Conservation (phyloP, 75 land plant species). For the Pinus albicaulis region DNA sequence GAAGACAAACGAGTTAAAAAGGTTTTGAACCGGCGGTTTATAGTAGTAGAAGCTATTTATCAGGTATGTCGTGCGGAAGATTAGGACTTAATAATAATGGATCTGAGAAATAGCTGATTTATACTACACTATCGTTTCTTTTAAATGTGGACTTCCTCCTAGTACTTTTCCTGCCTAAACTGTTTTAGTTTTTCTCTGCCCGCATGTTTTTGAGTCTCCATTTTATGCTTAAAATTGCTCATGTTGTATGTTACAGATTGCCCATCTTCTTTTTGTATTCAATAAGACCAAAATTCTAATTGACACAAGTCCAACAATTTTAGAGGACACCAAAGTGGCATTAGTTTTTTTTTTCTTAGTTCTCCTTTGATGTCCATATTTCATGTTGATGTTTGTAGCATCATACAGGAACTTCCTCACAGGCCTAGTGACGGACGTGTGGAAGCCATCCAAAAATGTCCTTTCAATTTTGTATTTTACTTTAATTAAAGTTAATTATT, state of each 20-base stretch:
- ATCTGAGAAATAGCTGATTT: neutral
- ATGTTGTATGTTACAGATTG: neutral
- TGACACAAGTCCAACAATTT: neutral
- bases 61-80: slow-evolving; percentile 46
- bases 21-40: slow-evolving; percentile 73
- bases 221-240: slow-evolving; percentile 1
- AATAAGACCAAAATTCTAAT: neutral
- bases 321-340: too few relatives aligned
- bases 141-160: neutral
- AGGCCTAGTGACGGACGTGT: too few relatives aligned
- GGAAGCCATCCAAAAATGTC: too few relatives aligned
- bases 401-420: too few relatives aligned
- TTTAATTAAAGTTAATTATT: too few relatives aligned
- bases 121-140: neutral
- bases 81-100: neutral
- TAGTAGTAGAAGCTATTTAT: slow-evolving; percentile 93
- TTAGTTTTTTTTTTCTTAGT: slow-evolving; percentile 4
- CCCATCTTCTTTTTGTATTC: neutral
- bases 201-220: neutral
- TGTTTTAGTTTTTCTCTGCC: neutral
- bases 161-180: neutral
- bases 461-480: too few relatives aligned
- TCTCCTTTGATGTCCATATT: too few relatives aligned
- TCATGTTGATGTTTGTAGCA: too few relatives aligned
- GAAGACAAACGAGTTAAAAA: slow-evolving; percentile 71